These are phyloP conservation scores for Hyphopichia wangnamkhiaoensis DNA, from an alignment of 1,139 yeast species.

Conservation along the genomic window DNA sequence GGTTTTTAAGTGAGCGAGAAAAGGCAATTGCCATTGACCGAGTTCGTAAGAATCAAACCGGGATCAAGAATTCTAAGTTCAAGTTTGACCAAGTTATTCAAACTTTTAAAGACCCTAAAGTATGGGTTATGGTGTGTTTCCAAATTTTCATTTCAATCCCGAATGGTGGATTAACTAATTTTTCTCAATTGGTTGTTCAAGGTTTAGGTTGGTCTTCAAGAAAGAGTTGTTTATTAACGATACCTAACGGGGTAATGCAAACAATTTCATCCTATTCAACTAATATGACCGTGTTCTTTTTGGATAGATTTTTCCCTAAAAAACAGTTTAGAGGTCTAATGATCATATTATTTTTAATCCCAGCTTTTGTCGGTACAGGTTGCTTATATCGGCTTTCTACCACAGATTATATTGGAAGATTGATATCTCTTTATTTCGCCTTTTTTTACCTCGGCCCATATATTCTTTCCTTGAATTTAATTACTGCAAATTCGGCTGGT, in stretches of 20 bases:
- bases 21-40: slow-evolving; percentile 14
- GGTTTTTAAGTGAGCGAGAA: slow-evolving; percentile 14
- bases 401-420: slow-evolving; percentile 8
- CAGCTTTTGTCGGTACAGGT: slow-evolving; percentile 13
- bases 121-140: slow-evolving; percentile 12
- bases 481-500: slow-evolving; percentile 20
- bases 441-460: slow-evolving; percentile 13
- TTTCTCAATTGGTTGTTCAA: slow-evolving; percentile 3
- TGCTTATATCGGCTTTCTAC: slow-evolving; percentile 11
- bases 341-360: slow-evolving; percentile 10
- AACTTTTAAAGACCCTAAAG: slow-evolving; percentile 12
- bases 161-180: slow-evolving; percentile 15
- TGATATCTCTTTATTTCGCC: slow-evolving; percentile 11
- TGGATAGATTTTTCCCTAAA: slow-evolving; percentile 11
- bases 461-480: slow-evolving; percentile 1
- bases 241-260: slow-evolving; percentile 12
- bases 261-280: slow-evolving; percentile 11
- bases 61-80: slow-evolving; percentile 30
- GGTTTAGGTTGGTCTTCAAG: slow-evolving; percentile 3
- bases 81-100: slow-evolving; percentile 12
- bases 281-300: slow-evolving; percentile 8
- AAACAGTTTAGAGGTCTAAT: slow-evolving; percentile 12
- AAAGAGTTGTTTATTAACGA: slow-evolving; percentile 8
- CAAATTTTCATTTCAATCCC: slow-evolving; percentile 13
- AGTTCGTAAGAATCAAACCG: slow-evolving; percentile 21